Base-by-base conservation (phyloP, 1,139 yeast genomes). In the Geotrichum cucujoidarum region DNA sequence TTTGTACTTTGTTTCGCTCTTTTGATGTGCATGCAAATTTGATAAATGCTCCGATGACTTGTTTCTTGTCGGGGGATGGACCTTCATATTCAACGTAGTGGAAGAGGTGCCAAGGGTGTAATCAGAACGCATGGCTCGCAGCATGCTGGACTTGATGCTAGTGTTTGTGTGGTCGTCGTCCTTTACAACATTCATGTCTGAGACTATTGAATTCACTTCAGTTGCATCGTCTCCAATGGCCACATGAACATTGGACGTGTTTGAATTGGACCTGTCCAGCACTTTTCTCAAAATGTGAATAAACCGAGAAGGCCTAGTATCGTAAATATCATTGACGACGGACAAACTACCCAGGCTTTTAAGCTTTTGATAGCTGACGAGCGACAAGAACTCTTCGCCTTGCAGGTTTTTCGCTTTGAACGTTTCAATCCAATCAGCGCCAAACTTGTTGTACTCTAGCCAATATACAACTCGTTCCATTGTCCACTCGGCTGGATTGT, bases 381-480 rank as follows among this genome's bases (percentile, higher is more conserved):
- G 69, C 48, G 78, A 81, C 22, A 88, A 66, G 59, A 88, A 88
- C 32, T 76, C 69, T 45, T 77, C 75, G 0, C 92, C 90, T 4
- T 74, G 70, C 1, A 87, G 72, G 50, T 79, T 80, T 54, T 81
- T 75, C 40, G 73, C 71, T 32, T 69, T 69, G 62, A 88, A 84
- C 10, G 82, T 75, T 10, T 73, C 77, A 27, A 75, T 71, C 96
- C 96, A 89, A 11, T 82, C 73, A 4, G 74, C 75, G 54, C 85
- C 84, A 64, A 89, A 89, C 30, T 76, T 74, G 61, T 88, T 75
- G 18, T 64, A 58, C 14, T 77, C 82, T 25, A 89, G 71, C 95
- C 95, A 89, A 40, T 68, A 63, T 0, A 75, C 51, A 0, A 88
- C 94, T 48, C 84, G 72, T 14, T 75, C 77, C 56, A 78, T 70